Conservation (phyloP, 108 stramenopile species). For the Pseudonitzschia delicatissima region DNA sequence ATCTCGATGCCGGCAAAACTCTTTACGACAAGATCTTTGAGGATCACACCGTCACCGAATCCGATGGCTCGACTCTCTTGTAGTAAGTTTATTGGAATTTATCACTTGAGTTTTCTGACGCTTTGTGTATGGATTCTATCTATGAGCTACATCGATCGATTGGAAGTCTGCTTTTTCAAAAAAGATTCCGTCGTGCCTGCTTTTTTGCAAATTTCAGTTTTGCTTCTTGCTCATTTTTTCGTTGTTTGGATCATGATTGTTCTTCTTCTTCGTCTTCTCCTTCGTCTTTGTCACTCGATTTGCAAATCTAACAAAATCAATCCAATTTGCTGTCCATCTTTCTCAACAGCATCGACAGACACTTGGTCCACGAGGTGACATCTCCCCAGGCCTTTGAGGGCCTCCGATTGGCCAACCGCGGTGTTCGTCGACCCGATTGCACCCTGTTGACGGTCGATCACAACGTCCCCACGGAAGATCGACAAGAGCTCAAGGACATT, state of each 20-base stretch:
- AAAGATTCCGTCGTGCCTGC: no score
- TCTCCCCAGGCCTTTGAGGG: conserved; percentile 97
- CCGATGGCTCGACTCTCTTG: conserved; percentile 80
- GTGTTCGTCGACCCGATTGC: conserved; percentile 91
- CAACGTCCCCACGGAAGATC: conserved; percentile 91
- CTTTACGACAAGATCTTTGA: conserved; percentile 94
- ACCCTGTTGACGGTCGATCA: conserved; percentile 93
- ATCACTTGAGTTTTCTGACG: background rate
- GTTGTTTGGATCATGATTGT: background rate
- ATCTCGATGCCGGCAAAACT: conserved; percentile 38
- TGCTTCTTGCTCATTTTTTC: no score
- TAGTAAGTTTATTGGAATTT: conserved; percentile 36
- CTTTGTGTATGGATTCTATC: no score
- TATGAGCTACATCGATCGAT: no score
- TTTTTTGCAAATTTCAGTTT: no score
- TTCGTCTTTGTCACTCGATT: no score
- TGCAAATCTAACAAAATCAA: no score
- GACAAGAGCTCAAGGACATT: conserved; percentile 58
- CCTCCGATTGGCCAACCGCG: conserved; percentile 72
- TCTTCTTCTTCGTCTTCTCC: no score
- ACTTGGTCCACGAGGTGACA: conserved; percentile 91
- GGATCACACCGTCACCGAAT: conserved; percentile 83
- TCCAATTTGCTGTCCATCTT: background rate
- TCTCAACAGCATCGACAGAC: conserved; percentile 70
- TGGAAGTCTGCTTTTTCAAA: no score